Evolutionary conservation across 1,139 yeast genomes (phyloP).

Genomic region (Hemisphaericaspora lyxosophila): DNA sequence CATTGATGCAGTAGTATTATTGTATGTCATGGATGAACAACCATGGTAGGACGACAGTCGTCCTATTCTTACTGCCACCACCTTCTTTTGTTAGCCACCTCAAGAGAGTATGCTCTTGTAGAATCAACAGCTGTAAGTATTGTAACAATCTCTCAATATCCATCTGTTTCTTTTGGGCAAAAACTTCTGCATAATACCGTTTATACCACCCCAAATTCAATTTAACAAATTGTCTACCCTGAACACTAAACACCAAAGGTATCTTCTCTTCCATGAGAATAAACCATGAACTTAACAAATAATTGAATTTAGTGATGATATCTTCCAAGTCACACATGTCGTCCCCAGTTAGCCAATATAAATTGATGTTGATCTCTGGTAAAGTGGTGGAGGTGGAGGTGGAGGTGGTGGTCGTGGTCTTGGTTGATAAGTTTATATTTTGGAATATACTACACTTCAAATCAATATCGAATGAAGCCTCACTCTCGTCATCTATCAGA

Average conservation of each 20-base stretch:
- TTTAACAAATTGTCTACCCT: conserved; percentile 30
- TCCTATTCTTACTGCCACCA: too few relatives aligned
- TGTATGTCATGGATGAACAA: too few relatives aligned
- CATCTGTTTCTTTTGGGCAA: conserved; percentile 3
- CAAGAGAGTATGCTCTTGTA: conserved; percentile 2
- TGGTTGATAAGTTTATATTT: conserved; percentile 9
- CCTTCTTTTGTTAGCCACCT: conserved; percentile 2
- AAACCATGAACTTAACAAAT: conserved; percentile 29
- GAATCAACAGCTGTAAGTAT: conserved; percentile 2
- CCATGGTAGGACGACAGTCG: too few relatives aligned
- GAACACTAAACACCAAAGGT: conserved; percentile 40
- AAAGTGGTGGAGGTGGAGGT: too few relatives aligned
- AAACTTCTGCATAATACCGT: conserved; percentile 3
- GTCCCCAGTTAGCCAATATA: conserved; percentile 7
- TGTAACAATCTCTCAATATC: conserved; percentile 5
- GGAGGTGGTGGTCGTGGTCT: too few relatives aligned
- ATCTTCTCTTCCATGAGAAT: conserved; percentile 28
- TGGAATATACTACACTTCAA: conserved; percentile 23
- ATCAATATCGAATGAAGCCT: conserved; percentile 14
- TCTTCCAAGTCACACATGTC: conserved; percentile 12
- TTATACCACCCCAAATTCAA: conserved; percentile 21
- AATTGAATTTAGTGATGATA: conserved; percentile 26
- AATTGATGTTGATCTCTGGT: conserved; percentile 1
- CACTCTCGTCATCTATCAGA: conserved; percentile 11
- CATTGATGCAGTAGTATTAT: too few relatives aligned